A percentile compares a stretch with the other conserved stretches of the same genome.
Evolutionary conservation across 768 basidiomycete species (phyloP).

Genomic region (Thelephora ganbajun): DNA sequence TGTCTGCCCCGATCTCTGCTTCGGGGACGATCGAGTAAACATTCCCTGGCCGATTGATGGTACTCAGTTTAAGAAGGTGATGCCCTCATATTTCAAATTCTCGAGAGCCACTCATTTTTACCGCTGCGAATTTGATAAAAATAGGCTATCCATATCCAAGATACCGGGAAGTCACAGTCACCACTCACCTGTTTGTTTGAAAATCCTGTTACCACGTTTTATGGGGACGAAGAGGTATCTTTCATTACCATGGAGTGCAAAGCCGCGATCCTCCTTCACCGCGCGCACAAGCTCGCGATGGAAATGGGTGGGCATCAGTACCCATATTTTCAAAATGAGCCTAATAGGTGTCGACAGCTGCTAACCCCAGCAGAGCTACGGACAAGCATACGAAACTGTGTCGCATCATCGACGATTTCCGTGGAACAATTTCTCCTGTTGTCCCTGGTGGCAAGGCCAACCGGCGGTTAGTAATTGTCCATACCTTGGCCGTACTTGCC

Average conservation of each 20-base stretch:
- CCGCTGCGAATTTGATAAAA: background rate
- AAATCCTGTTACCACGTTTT: slow-evolving; percentile 7
- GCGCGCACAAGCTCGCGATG: background rate
- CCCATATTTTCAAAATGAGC: too few relatives aligned
- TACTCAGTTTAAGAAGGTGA: slow-evolving; percentile 11
- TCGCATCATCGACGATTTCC: too few relatives aligned
- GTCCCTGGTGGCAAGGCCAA: too few relatives aligned
- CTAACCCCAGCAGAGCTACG: too few relatives aligned
- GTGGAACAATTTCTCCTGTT: too few relatives aligned
- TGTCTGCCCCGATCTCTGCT: slow-evolving; percentile 5
- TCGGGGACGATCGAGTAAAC: slow-evolving; percentile 6
- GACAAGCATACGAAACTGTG: too few relatives aligned
- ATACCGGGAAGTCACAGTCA: slow-evolving; percentile 7
- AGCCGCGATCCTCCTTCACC: slow-evolving; percentile 3
- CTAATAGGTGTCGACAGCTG: too few relatives aligned
- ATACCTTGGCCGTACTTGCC: slow-evolving; percentile 8
- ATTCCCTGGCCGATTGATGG: slow-evolving; percentile 15
- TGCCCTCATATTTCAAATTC: background rate
- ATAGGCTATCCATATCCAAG: slow-evolving; percentile 4
- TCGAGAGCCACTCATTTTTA: background rate
- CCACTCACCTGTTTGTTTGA: slow-evolving; percentile 2
- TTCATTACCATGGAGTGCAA: slow-evolving; percentile 10
- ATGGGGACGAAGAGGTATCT: slow-evolving; percentile 6
- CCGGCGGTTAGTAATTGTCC: too few relatives aligned
- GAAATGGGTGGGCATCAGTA: background rate